These are phyloP conservation scores for Beta lomatogona DNA, from an alignment of 179 eudicot genomes.

Conservation along the genomic window DNA sequence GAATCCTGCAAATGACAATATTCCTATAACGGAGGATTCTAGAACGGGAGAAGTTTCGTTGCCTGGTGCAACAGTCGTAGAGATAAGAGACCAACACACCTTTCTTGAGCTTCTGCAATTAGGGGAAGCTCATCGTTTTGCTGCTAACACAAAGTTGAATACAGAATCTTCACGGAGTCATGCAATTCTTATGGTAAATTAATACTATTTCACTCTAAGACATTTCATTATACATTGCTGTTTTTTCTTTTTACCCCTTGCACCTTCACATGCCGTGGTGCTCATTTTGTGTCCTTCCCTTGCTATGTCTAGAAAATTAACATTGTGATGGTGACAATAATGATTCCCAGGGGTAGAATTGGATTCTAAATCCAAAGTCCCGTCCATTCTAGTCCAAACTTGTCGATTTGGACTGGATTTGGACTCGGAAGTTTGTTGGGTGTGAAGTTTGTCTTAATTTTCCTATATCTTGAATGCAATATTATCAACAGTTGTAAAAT, in stretches of 20 bases:
- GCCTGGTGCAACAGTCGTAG: slow-evolving; percentile 92
- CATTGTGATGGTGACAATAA: not conserved
- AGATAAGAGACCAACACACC: slow-evolving; percentile 70
- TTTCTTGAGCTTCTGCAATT: slow-evolving; percentile 79
- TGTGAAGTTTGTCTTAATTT: not conserved
- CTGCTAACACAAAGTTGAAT: slow-evolving; percentile 95
- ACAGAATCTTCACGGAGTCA: slow-evolving; percentile 99
- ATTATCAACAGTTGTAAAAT: not conserved
- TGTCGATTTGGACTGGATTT: too few species aligned
- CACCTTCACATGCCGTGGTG: not conserved
- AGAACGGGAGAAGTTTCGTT: slow-evolving; percentile 95
- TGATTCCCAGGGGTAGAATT: not conserved
- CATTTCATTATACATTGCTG: not conserved
- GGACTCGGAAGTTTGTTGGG: too few species aligned
- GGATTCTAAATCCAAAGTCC: too few species aligned
- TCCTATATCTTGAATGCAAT: not conserved
- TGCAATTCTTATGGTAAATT: slow-evolving; percentile 85
- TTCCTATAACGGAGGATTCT: slow-evolving; percentile 90
- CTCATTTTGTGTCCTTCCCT: not conserved
- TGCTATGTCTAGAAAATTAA: not conserved
- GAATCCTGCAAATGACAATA: slow-evolving; percentile 90
- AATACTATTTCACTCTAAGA: not conserved
- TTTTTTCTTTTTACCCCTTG: too few species aligned
- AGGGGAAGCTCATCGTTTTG: slow-evolving; percentile 95
- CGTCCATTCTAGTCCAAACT: too few species aligned